Evolutionary conservation across 495 filamentous ascomycete genomes (phyloP).

Genomic region (Tuber calosporum): DNA sequence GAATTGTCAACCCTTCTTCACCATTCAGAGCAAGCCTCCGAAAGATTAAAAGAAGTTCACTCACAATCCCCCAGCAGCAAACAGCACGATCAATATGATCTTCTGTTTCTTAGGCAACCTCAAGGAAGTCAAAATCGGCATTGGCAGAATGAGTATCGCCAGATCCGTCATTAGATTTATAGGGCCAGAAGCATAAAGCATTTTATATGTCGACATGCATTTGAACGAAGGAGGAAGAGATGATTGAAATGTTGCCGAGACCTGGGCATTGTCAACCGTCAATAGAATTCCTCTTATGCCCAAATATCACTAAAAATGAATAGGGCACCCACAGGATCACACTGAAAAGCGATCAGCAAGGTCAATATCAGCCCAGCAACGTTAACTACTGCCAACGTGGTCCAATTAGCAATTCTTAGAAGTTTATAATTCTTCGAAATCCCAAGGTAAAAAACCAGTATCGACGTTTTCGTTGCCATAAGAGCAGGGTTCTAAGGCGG

Average conservation of each 20-base stretch:
- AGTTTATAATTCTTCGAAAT: slow-evolving; percentile 67
- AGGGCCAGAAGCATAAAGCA: slow-evolving; percentile 43
- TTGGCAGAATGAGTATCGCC: slow-evolving; percentile 43
- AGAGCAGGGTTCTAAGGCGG: slow-evolving; percentile 71
- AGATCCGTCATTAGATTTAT: slow-evolving; percentile 46
- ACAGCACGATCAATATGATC: slow-evolving; percentile 36
- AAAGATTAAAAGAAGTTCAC: slow-evolving; percentile 9
- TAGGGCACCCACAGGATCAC: slow-evolving; percentile 61
- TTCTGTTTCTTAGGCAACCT: slow-evolving; percentile 41
- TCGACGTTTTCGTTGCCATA: slow-evolving; percentile 84
- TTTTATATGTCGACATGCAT: slow-evolving; percentile 22
- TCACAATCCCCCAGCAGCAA: slow-evolving; percentile 40
- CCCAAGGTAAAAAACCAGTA: slow-evolving; percentile 78
- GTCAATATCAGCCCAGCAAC: slow-evolving; percentile 69
- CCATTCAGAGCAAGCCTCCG: not conserved
- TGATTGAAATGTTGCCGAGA: slow-evolving; percentile 11
- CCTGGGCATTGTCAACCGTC: not conserved
- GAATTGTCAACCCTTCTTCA: not conserved
- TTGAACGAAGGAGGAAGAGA: slow-evolving; percentile 5
- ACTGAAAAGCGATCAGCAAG: slow-evolving; percentile 83
- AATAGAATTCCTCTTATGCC: not conserved
- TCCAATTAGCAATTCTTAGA: slow-evolving; percentile 63
- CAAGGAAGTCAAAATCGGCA: slow-evolving; percentile 42
- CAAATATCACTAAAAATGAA: slow-evolving; percentile 44
- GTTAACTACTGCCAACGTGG: slow-evolving; percentile 66